Percentiles rank a stretch among this genome's conserved stretches.
These are phyloP conservation scores for Sarocladium kiliense DNA, from an alignment of 2,329 filamentous ascomycete genomes.

Conservation along the genomic window DNA sequence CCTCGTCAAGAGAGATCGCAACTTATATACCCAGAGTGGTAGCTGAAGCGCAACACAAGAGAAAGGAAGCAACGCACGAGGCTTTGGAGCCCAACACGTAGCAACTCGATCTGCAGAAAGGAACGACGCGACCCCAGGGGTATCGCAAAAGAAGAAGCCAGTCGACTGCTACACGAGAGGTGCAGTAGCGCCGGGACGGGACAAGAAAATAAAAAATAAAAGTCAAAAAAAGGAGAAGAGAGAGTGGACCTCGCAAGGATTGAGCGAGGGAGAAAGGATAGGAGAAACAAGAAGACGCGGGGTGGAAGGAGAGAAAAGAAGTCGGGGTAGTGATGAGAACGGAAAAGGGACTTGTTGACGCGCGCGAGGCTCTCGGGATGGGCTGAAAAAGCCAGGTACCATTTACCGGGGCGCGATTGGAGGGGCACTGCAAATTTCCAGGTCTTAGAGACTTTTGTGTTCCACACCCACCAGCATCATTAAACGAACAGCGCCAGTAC, in stretches of 20 bases:
- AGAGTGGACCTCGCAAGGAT: conserved; percentile 5
- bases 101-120: not conserved
- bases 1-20: not conserved
- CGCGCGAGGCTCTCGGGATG: not conserved
- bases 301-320: not conserved
- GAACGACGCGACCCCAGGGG: conserved; percentile 2
- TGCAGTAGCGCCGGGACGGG: conserved; percentile 4
- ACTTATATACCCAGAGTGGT: conserved; percentile 5
- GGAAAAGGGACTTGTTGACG: not conserved
- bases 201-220: not conserved
- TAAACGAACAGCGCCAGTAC: not conserved
- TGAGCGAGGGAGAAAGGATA: not conserved
- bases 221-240: not conserved
- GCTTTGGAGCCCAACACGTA: not conserved
- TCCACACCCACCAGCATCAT: not conserved
- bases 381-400: not conserved
- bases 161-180: conserved; percentile 5
- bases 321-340: not conserved
- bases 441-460: not conserved
- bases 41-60: not conserved
- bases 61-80: not conserved
- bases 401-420: not conserved
- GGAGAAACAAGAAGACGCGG: not conserved
- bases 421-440: conserved; percentile 5
- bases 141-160: not conserved